Evolutionary conservation across 169 alveolate species (phyloP), one percentile per base, ranked within the genome.

Genomic region (Amoebophrya sp.): DNA sequence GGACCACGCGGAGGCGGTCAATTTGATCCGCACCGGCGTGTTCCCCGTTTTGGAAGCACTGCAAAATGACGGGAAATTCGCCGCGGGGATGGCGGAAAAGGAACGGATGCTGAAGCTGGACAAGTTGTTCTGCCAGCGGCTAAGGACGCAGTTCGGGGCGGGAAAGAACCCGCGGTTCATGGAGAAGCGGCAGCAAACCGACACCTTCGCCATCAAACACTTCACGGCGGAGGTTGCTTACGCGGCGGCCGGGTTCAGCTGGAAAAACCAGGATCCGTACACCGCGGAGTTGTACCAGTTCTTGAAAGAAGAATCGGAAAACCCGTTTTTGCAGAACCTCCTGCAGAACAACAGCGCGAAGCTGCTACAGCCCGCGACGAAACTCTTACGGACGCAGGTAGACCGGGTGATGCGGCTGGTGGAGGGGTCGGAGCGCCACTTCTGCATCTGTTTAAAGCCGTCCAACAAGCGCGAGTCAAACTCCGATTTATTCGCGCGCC

Each of bases 141-240:
- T 66, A 25, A 2, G 83, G 83, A 7, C 83, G 83, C 35, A 18
- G 29, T 66, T 66, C 35, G 83, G 83, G 7, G 83, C 83, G 29
- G 83, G 83, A 0, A 66, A 66, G 83, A 66, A 66, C 35, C 83
- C 83, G 83, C 83, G 83, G 83, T 66, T 66, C 18, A 3, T 66
- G 83, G 83, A 66, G 83, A 66, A 66, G 83, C 83, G 83, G 10
- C 1, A 7, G 7, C 12, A 7, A 25, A 7, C 83, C 35, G 83
- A 66, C 83, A 66, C 38, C 35, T 66, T 66, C 83, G 83, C 83
- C 7, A 25, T 66, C 10, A 66, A n/a, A 25, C 83, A 66, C 83
- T 66, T 66, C 83, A 25, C 35, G 35, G 1, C 83, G 35, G 83
- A 66, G 29, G 83, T 66, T 7, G 18, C 83, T 25, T 66, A 66